Conservation (phyloP, 306 rosid genomes). For the Argentina anserina region DNA sequence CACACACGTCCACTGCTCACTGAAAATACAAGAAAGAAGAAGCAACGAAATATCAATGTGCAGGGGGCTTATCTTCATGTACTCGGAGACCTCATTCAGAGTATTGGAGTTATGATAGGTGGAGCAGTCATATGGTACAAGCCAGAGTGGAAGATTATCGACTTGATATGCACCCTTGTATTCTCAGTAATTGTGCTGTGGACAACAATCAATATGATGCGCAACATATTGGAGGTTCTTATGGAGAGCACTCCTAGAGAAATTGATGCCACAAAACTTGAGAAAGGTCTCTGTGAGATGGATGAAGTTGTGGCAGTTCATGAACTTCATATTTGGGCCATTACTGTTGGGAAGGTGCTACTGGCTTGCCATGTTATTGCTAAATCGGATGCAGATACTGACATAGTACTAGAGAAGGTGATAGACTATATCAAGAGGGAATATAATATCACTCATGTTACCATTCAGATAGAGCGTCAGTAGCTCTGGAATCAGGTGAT, state of each 20-base stretch:
- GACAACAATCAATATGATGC: conserved; percentile 54
- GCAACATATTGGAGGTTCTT: conserved; percentile 51
- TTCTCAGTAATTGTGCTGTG: conserved; percentile 38
- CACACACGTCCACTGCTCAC: conserved; percentile 32
- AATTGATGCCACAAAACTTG: conserved; percentile 51
- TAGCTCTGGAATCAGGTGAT: conserved; percentile 12
- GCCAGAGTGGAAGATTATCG: conserved; percentile 50
- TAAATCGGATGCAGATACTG: conserved; percentile 47
- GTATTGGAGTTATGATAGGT: conserved; percentile 62
- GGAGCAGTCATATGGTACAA: conserved; percentile 56
- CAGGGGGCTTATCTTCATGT: conserved; percentile 66
- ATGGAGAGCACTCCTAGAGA: conserved; percentile 63
- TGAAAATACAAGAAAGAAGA: conserved; percentile 21
- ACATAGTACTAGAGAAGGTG: conserved; percentile 38
- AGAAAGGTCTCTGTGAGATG: conserved; percentile 57
- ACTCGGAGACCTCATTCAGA: conserved; percentile 56
- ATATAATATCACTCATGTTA: conserved; percentile 47
- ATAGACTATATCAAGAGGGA: conserved; percentile 40
- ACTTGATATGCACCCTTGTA: conserved; percentile 40
- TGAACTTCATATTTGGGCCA: conserved; percentile 50
- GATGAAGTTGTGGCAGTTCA: conserved; percentile 45
- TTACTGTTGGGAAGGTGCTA: conserved; percentile 47
- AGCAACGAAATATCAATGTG: conserved; percentile 39
- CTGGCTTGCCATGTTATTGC: conserved; percentile 47
- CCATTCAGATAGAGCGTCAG: conserved; percentile 53